Conservation (phyloP, 352 stramenopile genomes). For the Globisporangium echinulatum region DNA sequence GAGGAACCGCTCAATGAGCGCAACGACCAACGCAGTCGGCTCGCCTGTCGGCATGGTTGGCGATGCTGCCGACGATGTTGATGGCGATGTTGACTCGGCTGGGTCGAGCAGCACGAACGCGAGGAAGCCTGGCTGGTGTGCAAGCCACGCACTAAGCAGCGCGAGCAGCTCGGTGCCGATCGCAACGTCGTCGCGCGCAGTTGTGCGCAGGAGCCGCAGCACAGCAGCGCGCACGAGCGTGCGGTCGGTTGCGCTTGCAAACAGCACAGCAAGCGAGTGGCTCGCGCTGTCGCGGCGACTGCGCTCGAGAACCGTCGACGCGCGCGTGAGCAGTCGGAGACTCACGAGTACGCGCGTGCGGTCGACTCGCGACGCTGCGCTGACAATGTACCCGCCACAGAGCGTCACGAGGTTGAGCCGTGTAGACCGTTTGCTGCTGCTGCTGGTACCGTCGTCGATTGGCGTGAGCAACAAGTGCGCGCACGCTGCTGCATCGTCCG, state of each 20-base stretch:
- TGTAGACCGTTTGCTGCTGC: too few species aligned
- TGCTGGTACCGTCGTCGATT: slow-evolving; percentile 28
- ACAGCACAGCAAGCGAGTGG: slow-evolving; percentile 47
- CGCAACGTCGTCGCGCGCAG: slow-evolving; percentile 14
- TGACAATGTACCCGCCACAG: slow-evolving; percentile 44
- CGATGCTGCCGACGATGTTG: too few species aligned
- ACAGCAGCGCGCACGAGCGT: slow-evolving; percentile 31
- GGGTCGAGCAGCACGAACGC: slow-evolving; percentile 44
- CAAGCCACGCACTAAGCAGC: slow-evolving; percentile 43
- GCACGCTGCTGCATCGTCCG: background rate
- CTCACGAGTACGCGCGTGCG: slow-evolving; percentile 34
- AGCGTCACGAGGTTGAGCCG: slow-evolving; percentile 46
- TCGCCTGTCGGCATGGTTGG: background rate
- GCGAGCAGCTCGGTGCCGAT: slow-evolving; percentile 41
- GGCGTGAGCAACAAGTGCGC: slow-evolving; percentile 29
- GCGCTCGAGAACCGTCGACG: slow-evolving; percentile 16
- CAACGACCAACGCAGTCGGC: slow-evolving; percentile 21
- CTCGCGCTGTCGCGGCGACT: background rate
- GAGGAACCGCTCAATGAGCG: slow-evolving; percentile 46
- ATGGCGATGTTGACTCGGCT: background rate
- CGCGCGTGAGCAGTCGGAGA: slow-evolving; percentile 45
- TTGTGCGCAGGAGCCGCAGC: slow-evolving; percentile 24
- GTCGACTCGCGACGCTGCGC: slow-evolving; percentile 26
- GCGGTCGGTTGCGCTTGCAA: slow-evolving; percentile 37
- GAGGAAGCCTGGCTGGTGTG: slow-evolving; percentile 58